Evolutionary conservation across 306 rosid genomes (phyloP).

Genomic region (Lathyrus oleraceus): DNA sequence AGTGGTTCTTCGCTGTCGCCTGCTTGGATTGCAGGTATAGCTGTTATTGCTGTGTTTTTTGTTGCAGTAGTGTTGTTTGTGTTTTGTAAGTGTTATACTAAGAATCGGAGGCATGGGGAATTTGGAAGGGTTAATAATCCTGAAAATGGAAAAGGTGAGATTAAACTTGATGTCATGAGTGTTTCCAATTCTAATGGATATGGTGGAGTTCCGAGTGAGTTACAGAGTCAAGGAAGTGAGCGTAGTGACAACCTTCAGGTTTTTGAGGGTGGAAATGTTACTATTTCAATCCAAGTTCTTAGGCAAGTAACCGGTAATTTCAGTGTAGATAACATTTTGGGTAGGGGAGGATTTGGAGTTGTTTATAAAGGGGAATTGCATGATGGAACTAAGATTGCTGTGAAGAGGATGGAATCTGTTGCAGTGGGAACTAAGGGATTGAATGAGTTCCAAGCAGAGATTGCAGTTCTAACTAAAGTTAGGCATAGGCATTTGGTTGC

Average conservation of each 20-base stretch:
- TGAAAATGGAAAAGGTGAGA: constrained; percentile 53
- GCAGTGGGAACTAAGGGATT: constrained; percentile 70
- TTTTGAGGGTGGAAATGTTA: constrained; percentile 62
- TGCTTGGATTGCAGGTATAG: constrained; percentile 77
- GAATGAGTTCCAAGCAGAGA: constrained; percentile 91
- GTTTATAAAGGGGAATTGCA: constrained; percentile 85
- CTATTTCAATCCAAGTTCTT: constrained; percentile 73
- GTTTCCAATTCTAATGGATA: constrained; percentile 58
- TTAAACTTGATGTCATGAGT: constrained; percentile 52
- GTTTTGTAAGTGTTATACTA: constrained; percentile 60
- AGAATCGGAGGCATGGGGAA: constrained; percentile 46
- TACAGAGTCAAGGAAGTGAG: constrained; percentile 80
- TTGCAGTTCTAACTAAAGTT: constrained; percentile 79
- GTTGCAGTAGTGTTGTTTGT: constrained; percentile 72
- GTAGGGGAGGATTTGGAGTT: constrained; percentile 92
- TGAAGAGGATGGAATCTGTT: constrained; percentile 84
- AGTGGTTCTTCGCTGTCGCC: constrained; percentile 43
- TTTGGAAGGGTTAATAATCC: constrained; percentile 67
- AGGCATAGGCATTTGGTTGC: constrained; percentile 94
- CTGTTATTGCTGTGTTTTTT: constrained; percentile 59
- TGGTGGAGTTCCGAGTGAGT: constrained; percentile 62
- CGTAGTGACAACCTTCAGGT: constrained; percentile 44
- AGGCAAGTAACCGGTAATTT: constrained; percentile 74
- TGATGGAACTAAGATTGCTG: constrained; percentile 87
- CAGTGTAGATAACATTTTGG: constrained; percentile 69